Percentiles rank a stretch among this genome's conserved stretches.
Conservation (phyloP, 2,329 filamentous ascomycete species). For the Cytospora piceicola region DNA sequence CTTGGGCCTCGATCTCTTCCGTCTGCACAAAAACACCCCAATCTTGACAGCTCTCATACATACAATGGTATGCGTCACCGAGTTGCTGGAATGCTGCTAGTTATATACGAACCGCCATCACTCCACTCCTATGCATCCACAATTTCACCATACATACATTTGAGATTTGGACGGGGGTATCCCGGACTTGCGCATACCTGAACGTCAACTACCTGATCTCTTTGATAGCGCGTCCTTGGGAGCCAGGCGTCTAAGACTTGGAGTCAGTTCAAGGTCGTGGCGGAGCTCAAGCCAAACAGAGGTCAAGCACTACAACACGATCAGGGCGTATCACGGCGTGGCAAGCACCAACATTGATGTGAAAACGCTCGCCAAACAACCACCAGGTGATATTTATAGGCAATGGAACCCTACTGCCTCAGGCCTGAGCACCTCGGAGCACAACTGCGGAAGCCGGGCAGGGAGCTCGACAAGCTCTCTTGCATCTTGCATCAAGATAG, state of each 20-base stretch:
- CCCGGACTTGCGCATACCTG: too few relatives aligned
- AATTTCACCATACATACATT: too few relatives aligned
- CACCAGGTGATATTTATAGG: neutral
- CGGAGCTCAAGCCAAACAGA: neutral
- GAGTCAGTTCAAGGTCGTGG: neutral
- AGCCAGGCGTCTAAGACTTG: neutral
- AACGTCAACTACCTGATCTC: neutral
- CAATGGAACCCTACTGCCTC: neutral
- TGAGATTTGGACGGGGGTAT: neutral
- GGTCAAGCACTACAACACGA: neutral
- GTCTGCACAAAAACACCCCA: neutral
- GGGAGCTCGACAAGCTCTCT: too few relatives aligned
- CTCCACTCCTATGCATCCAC: too few relatives aligned
- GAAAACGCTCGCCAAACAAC: too few relatives aligned
- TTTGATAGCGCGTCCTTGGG: neutral
- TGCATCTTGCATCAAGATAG: too few relatives aligned
- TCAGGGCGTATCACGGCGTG: neutral
- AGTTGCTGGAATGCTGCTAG: too few relatives aligned
- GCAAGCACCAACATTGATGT: neutral
- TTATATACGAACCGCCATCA: too few relatives aligned
- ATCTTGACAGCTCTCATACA: too few relatives aligned
- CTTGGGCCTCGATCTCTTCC: neutral
- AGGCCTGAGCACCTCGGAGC: neutral
- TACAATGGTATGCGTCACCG: too few relatives aligned
- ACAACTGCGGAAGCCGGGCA: neutral